phyloP scores from a whole-genome alignment of 2,329 filamentous ascomycete genomes.

The Zasmidium cellare region DNA sequence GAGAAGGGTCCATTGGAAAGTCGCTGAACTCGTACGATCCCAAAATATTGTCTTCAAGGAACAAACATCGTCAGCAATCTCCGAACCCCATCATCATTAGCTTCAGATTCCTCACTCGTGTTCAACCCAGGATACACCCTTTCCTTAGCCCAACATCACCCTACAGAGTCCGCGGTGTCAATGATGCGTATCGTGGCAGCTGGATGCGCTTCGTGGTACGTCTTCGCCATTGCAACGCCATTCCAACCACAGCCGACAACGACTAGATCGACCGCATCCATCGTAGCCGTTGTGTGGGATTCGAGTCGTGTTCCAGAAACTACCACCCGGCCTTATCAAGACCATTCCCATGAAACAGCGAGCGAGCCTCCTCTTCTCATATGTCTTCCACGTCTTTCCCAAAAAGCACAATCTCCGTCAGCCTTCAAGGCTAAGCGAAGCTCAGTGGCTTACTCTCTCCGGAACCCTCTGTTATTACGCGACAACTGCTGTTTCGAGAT shows the following conservation, averaged over 20 bases:
- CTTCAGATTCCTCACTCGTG: constrained; percentile 35
- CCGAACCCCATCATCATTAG: neutral
- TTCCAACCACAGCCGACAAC: constrained; percentile 35
- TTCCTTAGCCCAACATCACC: constrained; percentile 69
- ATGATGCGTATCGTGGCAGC: constrained; percentile 39
- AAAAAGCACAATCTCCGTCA: too few relatives aligned
- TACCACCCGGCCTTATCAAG: neutral
- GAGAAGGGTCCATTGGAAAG: constrained; percentile 60
- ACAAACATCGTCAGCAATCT: neutral
- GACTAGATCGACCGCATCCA: constrained; percentile 3
- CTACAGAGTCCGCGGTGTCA: constrained; percentile 41
- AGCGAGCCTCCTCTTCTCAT: too few relatives aligned
- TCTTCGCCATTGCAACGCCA: constrained; percentile 49
- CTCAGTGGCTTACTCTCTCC: too few relatives aligned
- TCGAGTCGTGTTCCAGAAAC: neutral
- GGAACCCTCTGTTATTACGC: too few relatives aligned
- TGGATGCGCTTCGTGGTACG: constrained; percentile 44
- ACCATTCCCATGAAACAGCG: too few relatives aligned
- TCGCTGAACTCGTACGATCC: constrained; percentile 72
- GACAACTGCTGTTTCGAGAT: too few relatives aligned
- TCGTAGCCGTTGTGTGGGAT: constrained; percentile 34
- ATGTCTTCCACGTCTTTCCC: too few relatives aligned
- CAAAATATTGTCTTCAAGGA: constrained; percentile 62
- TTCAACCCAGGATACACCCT: constrained; percentile 67
- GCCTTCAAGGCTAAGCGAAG: too few relatives aligned